Base-by-base conservation (phyloP, 225 moss, liverwort and hornwort species). In the Rhytidiadelphus loreus region DNA sequence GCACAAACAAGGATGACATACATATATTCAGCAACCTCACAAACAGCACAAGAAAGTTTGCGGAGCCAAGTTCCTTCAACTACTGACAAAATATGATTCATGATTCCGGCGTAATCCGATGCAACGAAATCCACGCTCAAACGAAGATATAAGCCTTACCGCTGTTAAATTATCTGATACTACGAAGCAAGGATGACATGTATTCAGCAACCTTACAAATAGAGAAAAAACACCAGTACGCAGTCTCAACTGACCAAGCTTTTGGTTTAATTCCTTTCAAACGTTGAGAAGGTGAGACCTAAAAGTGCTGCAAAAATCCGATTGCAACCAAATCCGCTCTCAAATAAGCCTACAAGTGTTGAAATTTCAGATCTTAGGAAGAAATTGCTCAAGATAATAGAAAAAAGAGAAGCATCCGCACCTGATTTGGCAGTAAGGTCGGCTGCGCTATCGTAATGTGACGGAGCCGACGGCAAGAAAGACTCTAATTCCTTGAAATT, bases 401-500 rank as follows among this genome's bases (percentile, higher is more conserved):
- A 58, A 63, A 53, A 28, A 22, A 29, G 41, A 55, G 53, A 52
- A 65, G n/a, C n/a, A 73, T 82, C 48, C 61, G 73, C 76, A 91
- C 91, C 91, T 26, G 82, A 81, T 44, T 88, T 60, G 13, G 33
- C 53, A 43, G 75, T 18, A 59, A 71, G 39, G 33, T 66, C 81
- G 43, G 84, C 87, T 56, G 65, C 86, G 11, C 84, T 44, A 65
- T 90, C 81, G 80, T 86, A 46, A 29, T 86, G 91, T 29, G 88
- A 86, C 18, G 88, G 70, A 81, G 89, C 30, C 52, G 87, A 71
- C 21, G 94, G 93, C 89, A 88, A 65, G 80, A 95, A 95, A 26
- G 94, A 91, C 90, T 94, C 93, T 22, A 95, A 84, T 75, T 94
- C 93, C 89, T 94, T 94, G 80, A 69, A 95, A 60, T 72, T 85